Evolutionary conservation across 331 rosid species (phyloP), one percentile per base, ranked within the genome.

Genomic region (Spiraea crenata): DNA sequence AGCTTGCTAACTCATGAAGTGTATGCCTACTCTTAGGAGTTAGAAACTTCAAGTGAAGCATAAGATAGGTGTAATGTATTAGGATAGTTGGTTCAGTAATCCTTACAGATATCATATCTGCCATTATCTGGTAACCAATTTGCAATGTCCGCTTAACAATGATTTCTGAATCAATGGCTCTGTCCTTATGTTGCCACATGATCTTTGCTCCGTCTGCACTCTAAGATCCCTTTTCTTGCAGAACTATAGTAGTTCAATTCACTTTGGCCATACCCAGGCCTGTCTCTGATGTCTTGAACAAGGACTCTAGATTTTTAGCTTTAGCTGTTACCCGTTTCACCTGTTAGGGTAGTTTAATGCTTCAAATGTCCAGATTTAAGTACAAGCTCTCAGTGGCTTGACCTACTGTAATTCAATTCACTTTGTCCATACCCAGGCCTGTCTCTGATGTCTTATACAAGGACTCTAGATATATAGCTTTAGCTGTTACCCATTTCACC

Each of bases 81-180:
- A 37, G 71, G 59, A 10, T 67, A 49, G 71, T 17, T 9, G 48
- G 10, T 37, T 17, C 42, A 49, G 48, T 67, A 37, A 40, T 66
- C 46, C 45, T 58, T 66, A 31, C 71, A 66, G 45, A 50, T 66
- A 5, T 66, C 46, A 66, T 37, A 51, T 7, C 38, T 38, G n/a
- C 37, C 47, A 16, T 7, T 5, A 7, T 49, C 19, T 50, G 48
- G 72, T 50, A 49, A 37, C 60, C 17, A 2, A 35, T 50, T 67
- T 11, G 19, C 34, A 67, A 49, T 49, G 50, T 50, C 35, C 50
- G 5, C 3, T 67, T 5, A 47, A 35, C 7, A 5, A n/a, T 3
- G 60, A 67, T 37, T 67, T 67, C 20, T 14, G 19, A 14, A 7
- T 59, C 65, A 7, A 57, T 15, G 65, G 45, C 35, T 59, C 8